Evolutionary conservation across 1,284 basidiomycete species (phyloP), one percentile per base, ranked within the genome.

Genomic region (Trametes versicolor): DNA sequence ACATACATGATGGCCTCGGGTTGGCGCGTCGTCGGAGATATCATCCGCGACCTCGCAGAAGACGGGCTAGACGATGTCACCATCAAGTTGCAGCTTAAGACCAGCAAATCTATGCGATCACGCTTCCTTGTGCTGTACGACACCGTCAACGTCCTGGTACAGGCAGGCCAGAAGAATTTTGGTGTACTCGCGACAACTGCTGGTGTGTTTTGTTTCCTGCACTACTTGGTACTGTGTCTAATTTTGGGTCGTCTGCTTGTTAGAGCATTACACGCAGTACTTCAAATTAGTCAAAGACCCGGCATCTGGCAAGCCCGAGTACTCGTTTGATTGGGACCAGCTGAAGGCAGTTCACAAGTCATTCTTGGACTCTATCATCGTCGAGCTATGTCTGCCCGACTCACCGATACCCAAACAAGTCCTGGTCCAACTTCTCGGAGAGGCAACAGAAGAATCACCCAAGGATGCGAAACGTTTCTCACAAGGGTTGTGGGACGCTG

Each of bases 341-440:
- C 76, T 92, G 59, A 85, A 86, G 68, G 79, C 81, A 29, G 86
- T 88, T 43, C 87, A 90, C 71, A 83, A 83, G 69, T 93, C 91
- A 2, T 94, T 92, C 78, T 75, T 93, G 49, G 92, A 93, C 74
- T 92, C 90, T 1, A 90, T 93, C 62, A 84, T 94, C 66, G 85
- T 94, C 65, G 92, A 94, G 72, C 76, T 94, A 2, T 91, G 88
- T 72, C 87, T 94, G 66, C 92, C 92, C 5, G 76, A 81, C 50
- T 87, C 88, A 1, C 79, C 80, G 0, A 90, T 90, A 74, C 89
- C 91, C 2, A 86, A 84, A 71, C 80, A 82, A 55, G 79, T 92
- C 45, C 73, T 94, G 27, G 87, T 87, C 69, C 81, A 85, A 61
- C 84, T 92, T 43, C 80, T 94, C 32, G 84, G 84, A 60, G 89